Base-by-base conservation (phyloP, 2,329 filamentous ascomycete species). In the Coniella lustricola region DNA sequence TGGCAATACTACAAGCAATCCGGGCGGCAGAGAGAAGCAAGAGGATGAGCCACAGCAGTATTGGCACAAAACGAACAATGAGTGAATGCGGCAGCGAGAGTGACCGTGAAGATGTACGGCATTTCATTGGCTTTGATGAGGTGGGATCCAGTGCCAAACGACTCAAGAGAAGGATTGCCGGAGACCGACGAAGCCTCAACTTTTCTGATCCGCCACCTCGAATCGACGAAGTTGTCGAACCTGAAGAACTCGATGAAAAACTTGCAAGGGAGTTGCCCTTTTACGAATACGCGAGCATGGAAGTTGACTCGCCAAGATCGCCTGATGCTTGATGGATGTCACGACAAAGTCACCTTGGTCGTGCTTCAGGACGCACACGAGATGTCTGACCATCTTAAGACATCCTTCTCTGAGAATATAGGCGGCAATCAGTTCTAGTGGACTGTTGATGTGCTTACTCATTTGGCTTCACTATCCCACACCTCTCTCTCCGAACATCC, bases 191-290 rank as follows among this genome's bases (percentile, higher is more conserved):
- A 35, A 71, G 72, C 51, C 56, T 75, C n/a, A 65, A 70, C 21
- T 75, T 76, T 53, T 66, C 71, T 17, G 74, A 77, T 50, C 73
- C 73, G 29, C 71, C 68, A 42, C 71, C 71, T 10, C 67, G 71
- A 33, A 78, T 78, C 49, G 73, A 76, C 33, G 75, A 78, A 61
- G 64, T 75, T 1, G 75, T 77, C 14, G 75, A 77, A 59, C 70
- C 72, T 43, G 61, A 61, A 38, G 57, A 64, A 13, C 62, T 68
- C 9, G 65, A 67, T 18, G 64, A 70, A 44, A 59, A 63, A n/a
- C 62, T 76, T 16, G 72, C 72, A 4, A 66, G 66, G 44, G 72
- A 77, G 57, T 60, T 77, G 10, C 74, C 75, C 1, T 76, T 74
- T 56, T 76, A 69, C 54, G 66, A 66, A 70, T 72, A 75, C 47